Percentiles rank a stretch among this genome's conserved stretches.
Evolutionary conservation across 2,329 filamentous ascomycete genomes (phyloP).

Genomic region (Chlorencoelia australis): DNA sequence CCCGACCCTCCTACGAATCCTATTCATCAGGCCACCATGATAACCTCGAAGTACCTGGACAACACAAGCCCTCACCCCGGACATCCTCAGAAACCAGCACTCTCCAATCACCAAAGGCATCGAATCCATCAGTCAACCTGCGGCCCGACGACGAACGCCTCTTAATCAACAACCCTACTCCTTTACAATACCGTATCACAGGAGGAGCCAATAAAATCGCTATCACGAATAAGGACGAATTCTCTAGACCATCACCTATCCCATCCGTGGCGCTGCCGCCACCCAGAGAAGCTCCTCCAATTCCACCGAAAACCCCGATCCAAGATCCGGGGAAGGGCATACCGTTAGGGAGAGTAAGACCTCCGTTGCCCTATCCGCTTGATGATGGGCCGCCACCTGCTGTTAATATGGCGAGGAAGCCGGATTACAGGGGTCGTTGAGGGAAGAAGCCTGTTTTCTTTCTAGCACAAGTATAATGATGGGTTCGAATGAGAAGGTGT

Average conservation of each 20-base stretch:
- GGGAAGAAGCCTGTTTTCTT: too few species aligned
- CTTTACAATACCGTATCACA: conserved; percentile 46
- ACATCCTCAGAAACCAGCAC: conserved; percentile 14
- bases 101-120: conserved; percentile 15
- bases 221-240: conserved; percentile 50
- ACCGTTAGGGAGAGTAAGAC: conserved; percentile 15
- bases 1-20: conserved; percentile 26
- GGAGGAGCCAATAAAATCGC: conserved; percentile 59
- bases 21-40: conserved; percentile 17
- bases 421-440: conserved; percentile 34
- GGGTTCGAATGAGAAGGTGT: too few species aligned
- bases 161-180: conserved; percentile 45
- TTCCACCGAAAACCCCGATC: conserved; percentile 70
- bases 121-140: conserved; percentile 4
- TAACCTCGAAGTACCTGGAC: conserved; percentile 18
- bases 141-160: conserved; percentile 35
- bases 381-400: conserved; percentile 71
- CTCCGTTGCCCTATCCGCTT: conserved; percentile 57
- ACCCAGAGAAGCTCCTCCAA: conserved; percentile 48
- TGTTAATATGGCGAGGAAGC: conserved; percentile 81
- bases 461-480: too few species aligned
- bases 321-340: conserved; percentile 39
- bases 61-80: conserved; percentile 25
- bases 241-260: conserved; percentile 31
- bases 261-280: conserved; percentile 3